Percentiles rank a stretch among this genome's conserved stretches.
Evolutionary conservation across 371 early-diverging fungal species (phyloP).

Genomic region (Fennellomyces sp.): DNA sequence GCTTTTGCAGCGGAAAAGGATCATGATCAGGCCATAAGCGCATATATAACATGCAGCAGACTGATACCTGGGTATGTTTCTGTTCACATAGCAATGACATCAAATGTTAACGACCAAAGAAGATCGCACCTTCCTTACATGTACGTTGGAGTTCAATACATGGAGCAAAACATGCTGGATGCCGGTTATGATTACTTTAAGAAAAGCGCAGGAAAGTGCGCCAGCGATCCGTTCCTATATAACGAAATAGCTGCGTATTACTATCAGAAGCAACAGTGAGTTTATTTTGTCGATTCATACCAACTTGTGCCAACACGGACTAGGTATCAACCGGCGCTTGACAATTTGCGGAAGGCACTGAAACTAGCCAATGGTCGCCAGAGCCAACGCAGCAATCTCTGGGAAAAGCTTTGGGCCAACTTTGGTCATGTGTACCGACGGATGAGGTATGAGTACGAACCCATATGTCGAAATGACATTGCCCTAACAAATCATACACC

Average conservation of each 20-base stretch:
- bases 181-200: slow-evolving; percentile 64
- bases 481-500: too few relatives aligned
- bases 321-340: slow-evolving; percentile 59
- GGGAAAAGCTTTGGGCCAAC: slow-evolving; percentile 71
- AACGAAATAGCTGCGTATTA: slow-evolving; percentile 73
- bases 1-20: slow-evolving; percentile 77
- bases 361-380: slow-evolving; percentile 48
- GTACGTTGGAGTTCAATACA: slow-evolving; percentile 80
- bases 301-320: too few relatives aligned
- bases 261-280: slow-evolving; percentile 59
- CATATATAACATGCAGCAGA: slow-evolving; percentile 66
- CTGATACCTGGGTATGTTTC: slow-evolving; percentile 65
- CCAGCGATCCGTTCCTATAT: slow-evolving; percentile 62
- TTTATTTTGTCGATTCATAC: not conserved
- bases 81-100: not conserved
- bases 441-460: slow-evolving; percentile 1
- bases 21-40: slow-evolving; percentile 78
- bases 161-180: slow-evolving; percentile 52
- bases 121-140: slow-evolving; percentile 72
- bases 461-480: too few relatives aligned
- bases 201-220: slow-evolving; percentile 52
- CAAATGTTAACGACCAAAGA: too few relatives aligned
- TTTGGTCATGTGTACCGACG: slow-evolving; percentile 71
- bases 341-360: slow-evolving; percentile 56
- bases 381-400: slow-evolving; percentile 36